Evolutionary conservation across 2,329 filamentous ascomycete species (phyloP).

Genomic region (Talaromyces sp.): DNA sequence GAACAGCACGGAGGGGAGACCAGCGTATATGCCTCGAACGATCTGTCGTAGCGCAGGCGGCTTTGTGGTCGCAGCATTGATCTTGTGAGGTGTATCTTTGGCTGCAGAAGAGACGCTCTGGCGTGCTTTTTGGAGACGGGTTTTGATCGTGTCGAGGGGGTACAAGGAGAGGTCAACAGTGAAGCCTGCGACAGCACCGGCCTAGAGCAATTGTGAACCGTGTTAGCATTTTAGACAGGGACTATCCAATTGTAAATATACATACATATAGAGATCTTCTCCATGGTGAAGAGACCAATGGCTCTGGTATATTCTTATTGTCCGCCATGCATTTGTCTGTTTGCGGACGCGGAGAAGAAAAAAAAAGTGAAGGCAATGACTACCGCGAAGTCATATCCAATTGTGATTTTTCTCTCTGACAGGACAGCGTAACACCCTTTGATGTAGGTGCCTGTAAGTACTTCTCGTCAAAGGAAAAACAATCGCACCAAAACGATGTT

Average conservation of each 20-base stretch:
- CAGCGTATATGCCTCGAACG: conserved; percentile 87
- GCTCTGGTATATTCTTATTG: conserved; percentile 27
- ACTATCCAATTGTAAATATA: neutral
- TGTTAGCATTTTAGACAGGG: neutral
- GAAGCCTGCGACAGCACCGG: conserved; percentile 86
- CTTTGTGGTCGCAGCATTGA: conserved; percentile 59
- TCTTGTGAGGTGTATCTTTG: conserved; percentile 30
- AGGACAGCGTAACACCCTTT: neutral
- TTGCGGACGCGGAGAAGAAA: neutral
- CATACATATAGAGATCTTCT: conserved; percentile 31
- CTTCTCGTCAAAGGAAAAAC: neutral
- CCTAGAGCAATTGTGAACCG: conserved; percentile 39
- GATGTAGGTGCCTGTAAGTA: neutral
- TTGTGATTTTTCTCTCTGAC: no score
- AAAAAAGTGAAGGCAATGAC: neutral
- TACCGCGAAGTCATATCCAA: conserved; percentile 12
- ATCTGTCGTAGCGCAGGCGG: conserved; percentile 65
- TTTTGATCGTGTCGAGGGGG: conserved; percentile 98
- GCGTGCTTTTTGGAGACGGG: conserved; percentile 67
- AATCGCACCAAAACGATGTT: neutral
- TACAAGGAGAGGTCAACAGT: conserved; percentile 96
- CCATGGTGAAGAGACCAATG: conserved; percentile 39
- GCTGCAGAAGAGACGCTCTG: conserved; percentile 49
- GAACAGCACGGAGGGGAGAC: conserved; percentile 81
- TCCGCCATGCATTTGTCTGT: conserved; percentile 20